Base-by-base conservation (phyloP, 2,329 filamentous ascomycete genomes). In the Pseudogymnoascus sp. region DNA sequence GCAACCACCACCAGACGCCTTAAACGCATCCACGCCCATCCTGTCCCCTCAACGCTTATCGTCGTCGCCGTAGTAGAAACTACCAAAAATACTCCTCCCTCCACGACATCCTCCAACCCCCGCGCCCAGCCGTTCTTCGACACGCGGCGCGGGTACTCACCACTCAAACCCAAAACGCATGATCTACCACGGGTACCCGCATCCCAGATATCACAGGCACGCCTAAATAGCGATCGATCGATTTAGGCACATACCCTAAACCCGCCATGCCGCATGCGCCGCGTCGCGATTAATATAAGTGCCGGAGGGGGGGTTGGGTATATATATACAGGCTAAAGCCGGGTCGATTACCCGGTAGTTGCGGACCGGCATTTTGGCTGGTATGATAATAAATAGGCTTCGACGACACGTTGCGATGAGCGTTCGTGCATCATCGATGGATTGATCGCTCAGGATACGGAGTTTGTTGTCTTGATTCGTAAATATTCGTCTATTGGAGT, bases 261-360 rank as follows among this genome's bases (percentile, higher is more conserved):
- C 6, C 16, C 11, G 28, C 26, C 50, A 35, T 26, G 22, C 43
- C 24, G 43, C 22, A 26, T 35, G 50, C 10, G 50, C 50, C 14
- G 50, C 50, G 28, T 33, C 11, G 50, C n/a, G 28, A 56, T 56
- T 56, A 56, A 56, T 56, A 22, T 22, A 19, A 8, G 26, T 56
- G 24, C n/a, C 26, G 26, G 43, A 50, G 43, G 22, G 46, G 43
- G 22, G 46, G 41, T 53, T 53, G 28, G 50, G 16, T 56, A 33
- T 56, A 56, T 56, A 56, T 56, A 56, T 56, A 56, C 50, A 56
- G 50, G 50, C 50, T 56, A 35, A 56, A 35, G 28, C 50, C 50
- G 16, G 28, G n/a, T 22, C 5, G 50, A 56, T 56, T 56, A 56
- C 50, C 50, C 50, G 50, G 50, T 19, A 56, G 50, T 56, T 19